Evolutionary conservation across 148 eudicot species (phyloP).

Genomic region (Silene conica): DNA sequence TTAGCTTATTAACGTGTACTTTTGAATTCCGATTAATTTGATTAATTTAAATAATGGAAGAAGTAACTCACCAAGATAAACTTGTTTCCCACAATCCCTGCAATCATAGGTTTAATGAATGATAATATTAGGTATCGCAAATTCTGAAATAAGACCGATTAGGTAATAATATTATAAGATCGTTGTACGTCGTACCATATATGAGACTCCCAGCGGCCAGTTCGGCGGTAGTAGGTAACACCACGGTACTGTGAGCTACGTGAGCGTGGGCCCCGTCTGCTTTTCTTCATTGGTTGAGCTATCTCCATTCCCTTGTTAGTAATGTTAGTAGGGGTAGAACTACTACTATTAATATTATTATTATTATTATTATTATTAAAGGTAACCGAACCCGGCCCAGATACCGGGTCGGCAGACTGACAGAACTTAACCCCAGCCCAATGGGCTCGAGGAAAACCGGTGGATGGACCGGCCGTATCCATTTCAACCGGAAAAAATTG

Average conservation of each 20-base stretch:
- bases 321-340: background rate
- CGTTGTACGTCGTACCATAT: slow-evolving; percentile 47
- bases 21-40: too few relatives aligned
- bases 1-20: too few relatives aligned
- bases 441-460: slow-evolving; percentile 55
- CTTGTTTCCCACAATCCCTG: slow-evolving; percentile 99
- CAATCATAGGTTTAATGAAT: background rate
- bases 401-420: slow-evolving; percentile 34
- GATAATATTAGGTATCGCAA: too few relatives aligned
- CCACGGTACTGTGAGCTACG: slow-evolving; percentile 92
- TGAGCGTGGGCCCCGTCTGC: slow-evolving; percentile 89
- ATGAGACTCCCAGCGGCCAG: slow-evolving; percentile 99
- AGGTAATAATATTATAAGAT: too few relatives aligned
- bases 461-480: slow-evolving; percentile 5
- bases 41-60: background rate
- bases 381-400: background rate
- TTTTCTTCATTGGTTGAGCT: slow-evolving; percentile 67
- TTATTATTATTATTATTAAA: background rate
- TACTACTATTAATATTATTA: background rate
- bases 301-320: background rate
- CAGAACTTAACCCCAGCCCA: slow-evolving; percentile 76
- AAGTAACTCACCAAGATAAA: slow-evolving; percentile 71
- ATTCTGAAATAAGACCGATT: too few relatives aligned
- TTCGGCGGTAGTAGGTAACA: slow-evolving; percentile 86
- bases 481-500: slow-evolving; percentile 77